These are phyloP conservation scores for Theileria parva DNA, from an alignment of 169 alveolate species.

Conservation along the genomic window DNA sequence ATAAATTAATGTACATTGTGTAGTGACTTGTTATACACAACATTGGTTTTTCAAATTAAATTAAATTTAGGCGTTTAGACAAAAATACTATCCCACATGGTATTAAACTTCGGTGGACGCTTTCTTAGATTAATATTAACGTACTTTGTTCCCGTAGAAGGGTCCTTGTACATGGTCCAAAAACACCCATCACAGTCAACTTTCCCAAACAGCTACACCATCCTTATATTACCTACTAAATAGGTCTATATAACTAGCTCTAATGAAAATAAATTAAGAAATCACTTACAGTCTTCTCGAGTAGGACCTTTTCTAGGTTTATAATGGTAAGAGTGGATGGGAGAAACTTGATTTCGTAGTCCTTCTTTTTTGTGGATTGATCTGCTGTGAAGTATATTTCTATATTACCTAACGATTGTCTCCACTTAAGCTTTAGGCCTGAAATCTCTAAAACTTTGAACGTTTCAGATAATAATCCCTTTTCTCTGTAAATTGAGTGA, in stretches of 20 bases:
- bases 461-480: constrained; percentile 54
- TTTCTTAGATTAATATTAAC: constrained; percentile 34
- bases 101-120: constrained; percentile 33
- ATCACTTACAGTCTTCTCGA: not conserved
- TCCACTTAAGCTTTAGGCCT: constrained; percentile 39
- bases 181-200: constrained; percentile 62
- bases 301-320: constrained; percentile 35
- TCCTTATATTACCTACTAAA: not conserved
- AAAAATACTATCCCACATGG: constrained; percentile 51
- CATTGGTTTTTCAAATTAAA: not conserved
- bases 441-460: constrained; percentile 11
- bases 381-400: constrained; percentile 56
- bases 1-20: not conserved
- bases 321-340: constrained; percentile 48
- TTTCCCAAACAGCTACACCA: constrained; percentile 31
- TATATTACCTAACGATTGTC: constrained; percentile 23
- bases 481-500: constrained; percentile 19
- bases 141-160: constrained; percentile 22
- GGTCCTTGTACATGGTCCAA: constrained; percentile 55
- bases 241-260: not conserved
- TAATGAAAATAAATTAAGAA: not conserved
- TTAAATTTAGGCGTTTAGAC: constrained; percentile 12
- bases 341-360: constrained; percentile 39
- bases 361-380: constrained; percentile 8
- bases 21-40: not conserved